phyloP scores from a whole-genome alignment of 2,329 filamentous ascomycete genomes.

The Stromatinia cepivora region DNA sequence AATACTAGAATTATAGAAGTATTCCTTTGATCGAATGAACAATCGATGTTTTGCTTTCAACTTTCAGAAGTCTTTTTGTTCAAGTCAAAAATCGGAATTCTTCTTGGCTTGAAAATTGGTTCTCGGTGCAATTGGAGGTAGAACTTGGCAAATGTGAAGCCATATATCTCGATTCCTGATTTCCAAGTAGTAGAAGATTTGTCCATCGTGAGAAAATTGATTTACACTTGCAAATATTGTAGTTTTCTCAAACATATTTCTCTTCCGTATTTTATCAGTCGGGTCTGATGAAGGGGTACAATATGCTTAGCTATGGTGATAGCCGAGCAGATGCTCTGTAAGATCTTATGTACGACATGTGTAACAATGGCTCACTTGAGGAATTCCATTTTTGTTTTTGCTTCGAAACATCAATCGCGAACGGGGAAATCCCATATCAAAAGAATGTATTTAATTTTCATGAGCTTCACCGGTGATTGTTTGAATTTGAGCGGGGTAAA shows the following conservation, averaged over 20 bases:
- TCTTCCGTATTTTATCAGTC: neutral
- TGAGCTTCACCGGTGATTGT: neutral
- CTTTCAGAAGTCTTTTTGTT: neutral
- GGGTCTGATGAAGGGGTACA: neutral
- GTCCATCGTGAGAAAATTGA: neutral
- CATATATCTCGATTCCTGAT: neutral
- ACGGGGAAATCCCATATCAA: neutral
- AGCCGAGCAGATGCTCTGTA: neutral
- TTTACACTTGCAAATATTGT: neutral
- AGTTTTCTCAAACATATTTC: neutral
- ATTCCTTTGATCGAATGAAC: slow-evolving; percentile 14
- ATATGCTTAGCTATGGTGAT: neutral
- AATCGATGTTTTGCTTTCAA: slow-evolving; percentile 18
- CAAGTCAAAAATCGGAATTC: neutral
- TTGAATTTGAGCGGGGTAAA: neutral
- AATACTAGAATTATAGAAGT: neutral
- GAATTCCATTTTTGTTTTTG: neutral
- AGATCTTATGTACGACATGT: neutral
- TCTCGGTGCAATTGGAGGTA: neutral
- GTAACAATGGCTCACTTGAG: neutral
- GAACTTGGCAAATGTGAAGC: neutral
- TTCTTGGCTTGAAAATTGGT: neutral
- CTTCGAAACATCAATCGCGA: neutral
- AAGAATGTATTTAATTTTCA: no score
- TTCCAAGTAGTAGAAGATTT: neutral